phyloP scores from a whole-genome alignment of 345 rosid genomes.

The Clarkia xantiana region DNA sequence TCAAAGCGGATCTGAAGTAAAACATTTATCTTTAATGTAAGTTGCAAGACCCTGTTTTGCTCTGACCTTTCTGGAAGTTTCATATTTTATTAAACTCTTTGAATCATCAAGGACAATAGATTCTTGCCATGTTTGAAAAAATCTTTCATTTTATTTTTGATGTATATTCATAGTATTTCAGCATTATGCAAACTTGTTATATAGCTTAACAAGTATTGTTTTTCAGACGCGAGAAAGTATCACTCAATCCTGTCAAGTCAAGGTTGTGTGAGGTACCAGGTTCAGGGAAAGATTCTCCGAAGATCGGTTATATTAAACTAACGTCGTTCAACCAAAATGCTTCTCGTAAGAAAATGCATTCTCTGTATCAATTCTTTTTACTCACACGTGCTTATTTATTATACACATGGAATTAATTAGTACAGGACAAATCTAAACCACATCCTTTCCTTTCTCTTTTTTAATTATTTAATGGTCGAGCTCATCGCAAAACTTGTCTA shows the following conservation, averaged over 20 bases:
- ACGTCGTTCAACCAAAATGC: constrained; percentile 78
- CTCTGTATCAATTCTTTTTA: neutral
- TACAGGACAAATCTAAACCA: neutral
- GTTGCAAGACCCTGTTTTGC: neutral
- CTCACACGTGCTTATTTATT: neutral
- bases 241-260: constrained; percentile 80
- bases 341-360: constrained; percentile 38
- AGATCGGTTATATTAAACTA: constrained; percentile 83
- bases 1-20: constrained; percentile 61
- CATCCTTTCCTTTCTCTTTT: no score
- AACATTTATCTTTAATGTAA: constrained; percentile 59
- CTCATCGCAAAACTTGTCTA: no score
- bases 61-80: no score
- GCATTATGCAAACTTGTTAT: no score
- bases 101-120: no score
- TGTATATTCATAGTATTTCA: no score
- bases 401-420: neutral
- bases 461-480: no score
- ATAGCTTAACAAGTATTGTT: constrained; percentile 6
- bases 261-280: constrained; percentile 69
- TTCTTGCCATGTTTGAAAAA: no score
- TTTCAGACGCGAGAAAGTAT: constrained; percentile 67
- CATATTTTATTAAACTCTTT: no score
- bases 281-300: constrained; percentile 47
- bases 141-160: no score